Evolutionary conservation across 2,329 filamentous ascomycete genomes (phyloP).

Genomic region (Aspergillus spinulosporus): DNA sequence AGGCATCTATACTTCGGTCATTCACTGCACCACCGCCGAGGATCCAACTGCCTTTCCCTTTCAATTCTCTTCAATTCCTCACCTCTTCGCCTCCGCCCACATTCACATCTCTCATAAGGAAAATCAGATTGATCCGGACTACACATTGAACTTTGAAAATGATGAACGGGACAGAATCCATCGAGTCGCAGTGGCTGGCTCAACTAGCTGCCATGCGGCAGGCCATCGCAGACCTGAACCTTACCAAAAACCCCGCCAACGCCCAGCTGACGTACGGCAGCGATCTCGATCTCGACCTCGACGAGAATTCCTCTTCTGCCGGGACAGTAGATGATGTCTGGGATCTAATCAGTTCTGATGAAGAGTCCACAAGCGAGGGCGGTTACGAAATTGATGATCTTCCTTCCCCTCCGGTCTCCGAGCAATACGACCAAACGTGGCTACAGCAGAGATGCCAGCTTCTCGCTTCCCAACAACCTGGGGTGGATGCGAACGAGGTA

Average conservation of each 20-base stretch:
- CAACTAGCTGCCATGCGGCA: constrained; percentile 84
- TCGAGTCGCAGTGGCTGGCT: constrained; percentile 72
- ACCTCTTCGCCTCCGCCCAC: background rate
- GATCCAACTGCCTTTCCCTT: background rate
- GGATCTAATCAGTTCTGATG: constrained; percentile 81
- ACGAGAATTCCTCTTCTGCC: constrained; percentile 62
- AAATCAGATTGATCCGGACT: too few species aligned
- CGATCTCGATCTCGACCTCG: constrained; percentile 58
- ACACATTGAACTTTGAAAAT: constrained; percentile 9
- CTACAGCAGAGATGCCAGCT: constrained; percentile 66
- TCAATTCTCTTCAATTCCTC: background rate
- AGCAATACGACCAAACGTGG: constrained; percentile 65
- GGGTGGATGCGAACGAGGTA: constrained; percentile 68
- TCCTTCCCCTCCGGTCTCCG: constrained; percentile 29
- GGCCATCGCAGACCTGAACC: constrained; percentile 72
- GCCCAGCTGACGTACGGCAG: constrained; percentile 51
- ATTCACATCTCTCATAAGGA: background rate
- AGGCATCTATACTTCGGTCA: background rate
- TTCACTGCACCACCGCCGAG: background rate
- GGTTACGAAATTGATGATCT: constrained; percentile 55
- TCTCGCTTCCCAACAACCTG: constrained; percentile 66
- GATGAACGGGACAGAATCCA: constrained; percentile 21
- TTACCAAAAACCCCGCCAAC: constrained; percentile 52
- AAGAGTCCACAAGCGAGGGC: constrained; percentile 66
- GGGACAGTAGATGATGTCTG: constrained; percentile 77